A percentile compares a stretch with the other conserved stretches of the same genome.
Conservation (phyloP, 108 stramenopile genomes). For the Cyclostephanos tholiformis region DNA sequence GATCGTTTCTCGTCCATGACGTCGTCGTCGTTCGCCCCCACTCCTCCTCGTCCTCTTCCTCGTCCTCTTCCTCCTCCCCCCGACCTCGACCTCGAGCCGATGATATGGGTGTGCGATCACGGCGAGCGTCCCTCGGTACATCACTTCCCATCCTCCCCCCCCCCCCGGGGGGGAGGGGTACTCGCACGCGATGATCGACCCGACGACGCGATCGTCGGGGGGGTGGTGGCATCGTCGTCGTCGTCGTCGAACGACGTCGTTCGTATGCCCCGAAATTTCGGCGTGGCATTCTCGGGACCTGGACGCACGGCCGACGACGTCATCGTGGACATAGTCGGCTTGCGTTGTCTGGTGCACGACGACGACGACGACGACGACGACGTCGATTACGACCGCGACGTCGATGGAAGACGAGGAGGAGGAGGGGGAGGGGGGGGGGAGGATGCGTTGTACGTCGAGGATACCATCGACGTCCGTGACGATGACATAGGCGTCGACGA, state of each 20-base stretch:
- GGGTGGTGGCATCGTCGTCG: neutral
- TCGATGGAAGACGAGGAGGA: too few relatives aligned
- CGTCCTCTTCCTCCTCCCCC: neutral
- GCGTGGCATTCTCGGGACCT: conserved; percentile 58
- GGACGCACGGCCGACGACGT: conserved; percentile 71
- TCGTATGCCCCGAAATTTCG: conserved; percentile 44
- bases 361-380: conserved; percentile 11
- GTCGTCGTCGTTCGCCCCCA: neutral
- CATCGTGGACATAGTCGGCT: conserved; percentile 54
- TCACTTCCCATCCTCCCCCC: conserved; percentile 18
- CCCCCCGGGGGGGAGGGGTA: too few relatives aligned
- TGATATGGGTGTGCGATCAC: conserved; percentile 44
- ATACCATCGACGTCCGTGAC: neutral
- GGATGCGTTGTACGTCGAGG: too few relatives aligned
- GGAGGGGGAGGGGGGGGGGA: too few relatives aligned
- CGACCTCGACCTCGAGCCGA: conserved; percentile 18
- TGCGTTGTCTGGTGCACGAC: conserved; percentile 22
- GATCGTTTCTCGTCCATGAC: conserved; percentile 14
- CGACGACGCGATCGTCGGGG: neutral
- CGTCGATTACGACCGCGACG: conserved; percentile 11
- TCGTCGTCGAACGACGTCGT: neutral
- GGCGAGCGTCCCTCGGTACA: conserved; percentile 30
- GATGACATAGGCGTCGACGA: neutral
- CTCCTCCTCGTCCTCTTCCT: neutral
- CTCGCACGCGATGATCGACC: too few relatives aligned